Percentiles rank a stretch among this genome's conserved stretches.
These are phyloP conservation scores for Ramalina intermedia DNA, from an alignment of 495 filamentous ascomycete species.

Conservation along the genomic window DNA sequence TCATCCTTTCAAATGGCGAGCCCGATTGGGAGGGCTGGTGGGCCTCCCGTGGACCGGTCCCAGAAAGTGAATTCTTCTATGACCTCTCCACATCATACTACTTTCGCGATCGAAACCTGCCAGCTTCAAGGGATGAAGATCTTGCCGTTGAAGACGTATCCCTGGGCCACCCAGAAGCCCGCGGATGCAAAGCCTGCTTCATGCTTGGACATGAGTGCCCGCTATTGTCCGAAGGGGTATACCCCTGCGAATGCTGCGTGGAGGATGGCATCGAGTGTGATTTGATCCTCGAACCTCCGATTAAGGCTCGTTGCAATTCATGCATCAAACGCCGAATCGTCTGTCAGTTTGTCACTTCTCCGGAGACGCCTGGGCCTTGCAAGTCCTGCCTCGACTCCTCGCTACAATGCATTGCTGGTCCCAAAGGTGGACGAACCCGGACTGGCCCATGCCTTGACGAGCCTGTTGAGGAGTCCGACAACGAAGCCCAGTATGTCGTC, in stretches of 20 bases:
- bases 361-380: slow-evolving; percentile 1
- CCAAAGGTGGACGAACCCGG: slow-evolving; percentile 10
- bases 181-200: slow-evolving; percentile 13
- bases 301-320: slow-evolving; percentile 5
- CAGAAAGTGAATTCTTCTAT: background rate
- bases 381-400: slow-evolving; percentile 1
- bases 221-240: slow-evolving; percentile 11
- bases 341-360: background rate
- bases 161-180: slow-evolving; percentile 11
- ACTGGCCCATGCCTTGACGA: slow-evolving; percentile 13
- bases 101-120: background rate
- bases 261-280: slow-evolving; percentile 12
- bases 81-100: background rate
- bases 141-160: slow-evolving; percentile 8
- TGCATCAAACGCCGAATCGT: slow-evolving; percentile 6
- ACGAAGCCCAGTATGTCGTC: too few relatives aligned
- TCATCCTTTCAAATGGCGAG: background rate
- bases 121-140: background rate
- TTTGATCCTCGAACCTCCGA: slow-evolving; percentile 6
- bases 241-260: slow-evolving; percentile 9
- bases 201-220: slow-evolving; percentile 6
- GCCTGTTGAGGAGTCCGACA: background rate
- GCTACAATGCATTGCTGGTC: slow-evolving; percentile 12
- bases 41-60: background rate
- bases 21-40: slow-evolving; percentile 2